Conservation (phyloP, 805 yeast species). For the Yarrowia sp. region DNA sequence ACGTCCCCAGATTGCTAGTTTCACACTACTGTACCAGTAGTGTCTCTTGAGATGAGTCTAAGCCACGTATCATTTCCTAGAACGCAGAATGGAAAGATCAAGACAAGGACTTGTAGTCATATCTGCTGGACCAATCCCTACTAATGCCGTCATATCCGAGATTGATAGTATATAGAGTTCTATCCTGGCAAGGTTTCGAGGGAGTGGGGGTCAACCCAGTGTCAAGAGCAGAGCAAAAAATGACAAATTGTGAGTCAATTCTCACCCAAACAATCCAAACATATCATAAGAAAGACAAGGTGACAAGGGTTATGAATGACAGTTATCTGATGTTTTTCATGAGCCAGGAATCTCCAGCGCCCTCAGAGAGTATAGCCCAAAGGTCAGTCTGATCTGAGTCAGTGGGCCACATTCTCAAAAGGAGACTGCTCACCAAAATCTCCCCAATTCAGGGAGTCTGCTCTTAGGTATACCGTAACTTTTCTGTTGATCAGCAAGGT, state of each 20-base stretch:
- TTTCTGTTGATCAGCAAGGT: not conserved
- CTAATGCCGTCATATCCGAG: not conserved
- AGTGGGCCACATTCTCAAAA: no score
- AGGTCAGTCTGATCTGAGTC: no score
- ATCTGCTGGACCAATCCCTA: not conserved
- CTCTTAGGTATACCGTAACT: not conserved
- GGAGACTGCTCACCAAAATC: no score
- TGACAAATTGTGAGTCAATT: not conserved
- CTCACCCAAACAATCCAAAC: not conserved
- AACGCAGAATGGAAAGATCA: no score
- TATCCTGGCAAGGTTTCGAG: not conserved
- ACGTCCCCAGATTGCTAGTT: no score
- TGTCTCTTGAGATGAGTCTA: no score
- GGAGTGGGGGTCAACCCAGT: conserved; percentile 7
- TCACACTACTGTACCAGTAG: no score
- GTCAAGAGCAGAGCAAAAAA: not conserved
- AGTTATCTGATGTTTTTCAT: not conserved
- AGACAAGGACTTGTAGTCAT: no score
- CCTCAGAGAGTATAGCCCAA: no score
- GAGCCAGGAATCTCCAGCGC: no score
- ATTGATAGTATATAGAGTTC: not conserved
- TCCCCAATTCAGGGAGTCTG: not conserved
- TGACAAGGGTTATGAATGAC: not conserved
- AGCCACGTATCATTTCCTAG: no score
- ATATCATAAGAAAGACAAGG: not conserved